Percentiles rank a stretch among this genome's conserved stretches.
These are phyloP conservation scores for Phytophthora sansomeana DNA, from an alignment of 352 stramenopile species.

Conservation along the genomic window DNA sequence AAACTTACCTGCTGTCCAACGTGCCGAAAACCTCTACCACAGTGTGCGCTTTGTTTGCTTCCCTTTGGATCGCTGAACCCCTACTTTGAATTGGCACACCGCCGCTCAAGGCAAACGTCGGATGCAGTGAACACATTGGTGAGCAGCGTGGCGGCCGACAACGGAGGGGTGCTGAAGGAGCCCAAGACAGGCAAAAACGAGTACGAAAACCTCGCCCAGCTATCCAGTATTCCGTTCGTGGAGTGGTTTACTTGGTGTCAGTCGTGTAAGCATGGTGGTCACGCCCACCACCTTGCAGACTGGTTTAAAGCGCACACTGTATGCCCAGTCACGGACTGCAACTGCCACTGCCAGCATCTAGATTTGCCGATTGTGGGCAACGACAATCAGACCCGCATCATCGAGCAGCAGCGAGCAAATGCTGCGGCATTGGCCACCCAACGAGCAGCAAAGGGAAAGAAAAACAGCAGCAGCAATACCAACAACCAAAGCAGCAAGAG, in stretches of 20 bases:
- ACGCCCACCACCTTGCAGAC: slow-evolving; percentile 94
- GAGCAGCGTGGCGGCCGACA: slow-evolving; percentile 36
- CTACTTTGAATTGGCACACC: slow-evolving; percentile 94
- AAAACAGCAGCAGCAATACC: slow-evolving; percentile 37
- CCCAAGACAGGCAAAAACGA: slow-evolving; percentile 58
- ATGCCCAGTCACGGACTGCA: slow-evolving; percentile 94
- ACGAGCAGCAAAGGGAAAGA: slow-evolving; percentile 39
- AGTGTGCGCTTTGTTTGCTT: slow-evolving; percentile 94
- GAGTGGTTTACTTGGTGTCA: slow-evolving; percentile 97
- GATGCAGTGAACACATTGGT: slow-evolving; percentile 57
- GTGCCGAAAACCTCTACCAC: slow-evolving; percentile 93
- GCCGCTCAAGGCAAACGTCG: slow-evolving; percentile 67
- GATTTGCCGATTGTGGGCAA: slow-evolving; percentile 72
- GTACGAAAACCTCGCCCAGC: slow-evolving; percentile 88
- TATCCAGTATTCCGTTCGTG: slow-evolving; percentile 94
- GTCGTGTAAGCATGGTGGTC: slow-evolving; percentile 89
- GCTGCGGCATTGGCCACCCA: slow-evolving; percentile 34
- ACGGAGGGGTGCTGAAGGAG: slow-evolving; percentile 59
- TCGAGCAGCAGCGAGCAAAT: slow-evolving; percentile 45
- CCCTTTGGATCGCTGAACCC: slow-evolving; percentile 95
- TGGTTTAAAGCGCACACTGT: slow-evolving; percentile 93
- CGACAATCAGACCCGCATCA: slow-evolving; percentile 54
- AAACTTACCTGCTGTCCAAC: slow-evolving; percentile 92
- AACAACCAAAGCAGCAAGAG: slow-evolving; percentile 36
- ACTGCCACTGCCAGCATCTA: slow-evolving; percentile 90